Conservation (phyloP, 164 flowering plant species). For the Magnolia sinica region DNA sequence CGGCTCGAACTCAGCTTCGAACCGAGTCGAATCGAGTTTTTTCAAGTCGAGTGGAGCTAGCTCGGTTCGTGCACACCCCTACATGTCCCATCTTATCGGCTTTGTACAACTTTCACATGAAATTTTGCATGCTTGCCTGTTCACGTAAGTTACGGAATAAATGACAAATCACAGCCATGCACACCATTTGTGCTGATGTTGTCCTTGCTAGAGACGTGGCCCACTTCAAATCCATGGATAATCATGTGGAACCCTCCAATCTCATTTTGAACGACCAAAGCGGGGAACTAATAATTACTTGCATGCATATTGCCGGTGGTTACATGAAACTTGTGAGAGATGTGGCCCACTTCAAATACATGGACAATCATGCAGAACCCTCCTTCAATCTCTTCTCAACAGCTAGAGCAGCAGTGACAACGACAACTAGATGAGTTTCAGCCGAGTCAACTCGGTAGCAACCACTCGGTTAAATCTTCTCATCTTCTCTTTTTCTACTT, state of each 20-base stretch:
- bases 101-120: neutral
- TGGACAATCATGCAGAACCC: neutral
- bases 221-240: neutral
- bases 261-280: neutral
- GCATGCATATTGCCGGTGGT: too few relatives aligned
- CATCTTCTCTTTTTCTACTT: too few relatives aligned
- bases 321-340: too few relatives aligned
- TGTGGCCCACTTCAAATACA: too few relatives aligned
- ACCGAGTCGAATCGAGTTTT: too few relatives aligned
- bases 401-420: constrained; percentile 82
- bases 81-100: neutral
- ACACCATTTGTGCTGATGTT: neutral
- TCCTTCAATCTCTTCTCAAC: constrained; percentile 70
- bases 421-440: constrained; percentile 55
- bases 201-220: neutral
- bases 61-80: too few relatives aligned
- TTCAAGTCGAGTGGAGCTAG: too few relatives aligned
- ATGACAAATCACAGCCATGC: neutral
- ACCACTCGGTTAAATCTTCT: too few relatives aligned
- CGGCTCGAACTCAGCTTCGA: too few relatives aligned
- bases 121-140: neutral
- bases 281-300: too few relatives aligned
- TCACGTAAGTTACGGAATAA: neutral
- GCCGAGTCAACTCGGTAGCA: too few relatives aligned
- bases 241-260: neutral